Base-by-base conservation (phyloP, 257 asterid species). In the Petunia axillaris region DNA sequence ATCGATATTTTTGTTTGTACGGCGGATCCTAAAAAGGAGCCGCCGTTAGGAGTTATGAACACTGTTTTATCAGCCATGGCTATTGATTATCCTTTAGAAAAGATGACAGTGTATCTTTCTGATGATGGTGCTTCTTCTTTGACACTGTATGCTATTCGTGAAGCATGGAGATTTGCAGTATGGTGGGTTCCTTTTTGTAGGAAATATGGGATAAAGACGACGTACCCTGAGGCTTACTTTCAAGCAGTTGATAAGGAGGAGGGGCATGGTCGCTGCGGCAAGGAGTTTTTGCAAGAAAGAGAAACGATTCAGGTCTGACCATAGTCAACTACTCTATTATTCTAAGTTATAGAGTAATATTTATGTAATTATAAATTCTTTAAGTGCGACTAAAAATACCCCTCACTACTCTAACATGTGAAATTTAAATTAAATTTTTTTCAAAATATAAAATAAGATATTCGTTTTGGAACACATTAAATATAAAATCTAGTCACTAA, bases 1-100 rank as follows among this genome's bases (percentile, higher is more conserved):
- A 77, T 89, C 0, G 94, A 90, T 2, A 80, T 90, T 38, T 89
- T 90, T 5, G 67, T 90, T 0, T 90, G 91, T 74, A 90, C 93
- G 11, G 89, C 93, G 0, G 91, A 90, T 78, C 88, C 91, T 5
- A 75, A 64, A 44, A 89, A 82, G 66, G 94, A 90, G 88, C 93
- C 94, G 4, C 71, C 88, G 7, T 36, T 89, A 1, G 90, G 82
- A 38, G 93, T 90, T 4, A 86, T 89, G 87, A 90, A 90, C 82
- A 89, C 94, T 2, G 87, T 90, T 58, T 39, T 90, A 35, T 90
- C 91, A 14, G 89, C 87, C 4, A 81, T 89, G 90, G 81, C 89
- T 43, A 78, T 87, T 8, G 91, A 90, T 77, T 90, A 90, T 77
- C 94, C 91, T 8, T 76, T 87, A 4, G 88, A 89, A 64, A 90